phyloP scores from a whole-genome alignment of 176 grass and related monocot species.

The Elaeis guineensis region DNA sequence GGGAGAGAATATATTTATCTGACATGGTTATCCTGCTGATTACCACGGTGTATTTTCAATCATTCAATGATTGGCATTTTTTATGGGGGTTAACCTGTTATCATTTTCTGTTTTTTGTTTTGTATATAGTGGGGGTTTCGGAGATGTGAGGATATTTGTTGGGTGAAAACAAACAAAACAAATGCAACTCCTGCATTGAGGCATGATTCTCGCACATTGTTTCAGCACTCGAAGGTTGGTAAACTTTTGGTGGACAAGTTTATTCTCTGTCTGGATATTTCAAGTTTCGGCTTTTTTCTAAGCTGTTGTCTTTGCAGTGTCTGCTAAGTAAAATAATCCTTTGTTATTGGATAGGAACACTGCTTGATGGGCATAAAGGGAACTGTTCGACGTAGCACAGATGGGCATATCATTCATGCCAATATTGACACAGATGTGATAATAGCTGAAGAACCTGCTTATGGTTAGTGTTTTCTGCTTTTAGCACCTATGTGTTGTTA shows the following conservation, averaged over 20 bases:
- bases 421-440: conserved; percentile 99
- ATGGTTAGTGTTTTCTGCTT: conserved; percentile 49
- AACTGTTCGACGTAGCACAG: conserved; percentile 92
- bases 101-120: too few species aligned
- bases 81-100: too few species aligned
- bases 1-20: too few species aligned
- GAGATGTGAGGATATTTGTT: conserved; percentile 94
- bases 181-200: conserved; percentile 72
- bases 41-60: too few species aligned
- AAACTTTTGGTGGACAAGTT: neutral
- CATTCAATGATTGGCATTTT: too few species aligned
- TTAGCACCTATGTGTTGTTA: neutral
- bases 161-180: conserved; percentile 97
- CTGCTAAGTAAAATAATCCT: too few species aligned
- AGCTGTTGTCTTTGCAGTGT: too few species aligned
- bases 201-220: conserved; percentile 78
- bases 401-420: conserved; percentile 94
- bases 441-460: conserved; percentile 83
- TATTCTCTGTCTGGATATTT: neutral
- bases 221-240: conserved; percentile 87
- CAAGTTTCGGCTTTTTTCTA: too few species aligned
- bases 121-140: conserved; percentile 87
- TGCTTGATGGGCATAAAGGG: conserved; percentile 99
- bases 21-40: too few species aligned
- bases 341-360: conserved; percentile 56